phyloP scores from a whole-genome alignment of 116 monocot genomes.

The Papilionanthe hybrid region DNA sequence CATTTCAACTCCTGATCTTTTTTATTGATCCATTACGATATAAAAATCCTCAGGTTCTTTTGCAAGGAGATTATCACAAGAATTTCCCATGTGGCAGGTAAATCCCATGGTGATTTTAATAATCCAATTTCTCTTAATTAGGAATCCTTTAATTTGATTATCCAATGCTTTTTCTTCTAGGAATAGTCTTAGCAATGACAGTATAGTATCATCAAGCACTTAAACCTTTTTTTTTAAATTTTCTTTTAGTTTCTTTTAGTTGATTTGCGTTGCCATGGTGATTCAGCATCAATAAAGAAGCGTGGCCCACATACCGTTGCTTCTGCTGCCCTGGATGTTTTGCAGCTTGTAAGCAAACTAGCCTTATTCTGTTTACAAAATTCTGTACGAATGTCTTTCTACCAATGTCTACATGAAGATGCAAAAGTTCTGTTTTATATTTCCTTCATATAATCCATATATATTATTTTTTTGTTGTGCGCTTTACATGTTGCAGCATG shows the following conservation, averaged over 20 bases:
- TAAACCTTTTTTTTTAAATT: neutral
- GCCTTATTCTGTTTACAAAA: neutral
- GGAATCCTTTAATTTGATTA: neutral
- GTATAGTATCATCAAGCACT: constrained; percentile 3
- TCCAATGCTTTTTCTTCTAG: constrained; percentile 1
- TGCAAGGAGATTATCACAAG: constrained; percentile 71
- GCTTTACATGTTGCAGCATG: neutral
- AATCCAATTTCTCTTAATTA: constrained; percentile 76
- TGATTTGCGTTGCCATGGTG: constrained; percentile 94
- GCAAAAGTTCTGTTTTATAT: neutral
- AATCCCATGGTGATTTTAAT: neutral
- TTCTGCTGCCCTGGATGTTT: constrained; percentile 85
- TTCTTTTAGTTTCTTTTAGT: constrained; percentile 85
- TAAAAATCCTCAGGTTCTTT: constrained; percentile 67
- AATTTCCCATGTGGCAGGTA: constrained; percentile 99
- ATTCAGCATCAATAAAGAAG: constrained; percentile 71
- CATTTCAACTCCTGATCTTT: neutral
- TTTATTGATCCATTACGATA: constrained; percentile 6
- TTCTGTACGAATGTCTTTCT: neutral
- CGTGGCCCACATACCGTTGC: constrained; percentile 76
- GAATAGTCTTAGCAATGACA: neutral
- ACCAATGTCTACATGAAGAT: neutral
- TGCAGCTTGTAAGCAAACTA: constrained; percentile 63
- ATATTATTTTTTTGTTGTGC: neutral
- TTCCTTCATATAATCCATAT: neutral